Evolutionary conservation across 805 yeast species (phyloP).

Genomic region (Blastobotrys mokoenaii): DNA sequence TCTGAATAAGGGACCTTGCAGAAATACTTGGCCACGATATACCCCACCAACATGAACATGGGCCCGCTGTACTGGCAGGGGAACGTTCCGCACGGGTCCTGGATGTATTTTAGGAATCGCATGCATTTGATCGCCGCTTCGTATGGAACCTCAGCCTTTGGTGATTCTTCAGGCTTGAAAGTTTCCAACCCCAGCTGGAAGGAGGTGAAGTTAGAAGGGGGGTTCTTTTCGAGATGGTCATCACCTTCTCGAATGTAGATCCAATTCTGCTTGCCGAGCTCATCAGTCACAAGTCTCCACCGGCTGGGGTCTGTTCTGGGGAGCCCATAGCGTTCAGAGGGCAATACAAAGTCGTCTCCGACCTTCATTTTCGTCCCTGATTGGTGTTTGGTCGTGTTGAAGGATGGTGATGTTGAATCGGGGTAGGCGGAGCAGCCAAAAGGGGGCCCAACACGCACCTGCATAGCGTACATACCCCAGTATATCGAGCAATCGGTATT

Average conservation of each 20-base stretch:
- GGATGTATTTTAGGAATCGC: slow-evolving; percentile 56
- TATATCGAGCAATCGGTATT: no score
- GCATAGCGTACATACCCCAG: not conserved
- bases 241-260: slow-evolving; percentile 37
- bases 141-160: slow-evolving; percentile 33
- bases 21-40: slow-evolving; percentile 64
- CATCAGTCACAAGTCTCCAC: slow-evolving; percentile 70
- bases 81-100: slow-evolving; percentile 76
- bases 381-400: not conserved
- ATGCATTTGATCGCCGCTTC: slow-evolving; percentile 72
- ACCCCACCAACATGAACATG: slow-evolving; percentile 93
- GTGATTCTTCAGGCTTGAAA: slow-evolving; percentile 24
- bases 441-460: not conserved
- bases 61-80: slow-evolving; percentile 96
- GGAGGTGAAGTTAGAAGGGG: slow-evolving; percentile 28
- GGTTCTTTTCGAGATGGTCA: slow-evolving; percentile 21
- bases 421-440: no score
- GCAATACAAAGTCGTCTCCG: slow-evolving; percentile 8
- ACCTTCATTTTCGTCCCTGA: no score
- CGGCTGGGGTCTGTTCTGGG: slow-evolving; percentile 57
- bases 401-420: not conserved
- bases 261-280: slow-evolving; percentile 79
- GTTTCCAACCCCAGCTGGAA: slow-evolving; percentile 22
- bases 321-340: slow-evolving; percentile 62
- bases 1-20: slow-evolving; percentile 62